A percentile compares a stretch with the other conserved stretches of the same genome.
These are phyloP conservation scores for Fusarium chlamydosporum DNA, from an alignment of 2,329 filamentous ascomycete genomes.

Conservation along the genomic window DNA sequence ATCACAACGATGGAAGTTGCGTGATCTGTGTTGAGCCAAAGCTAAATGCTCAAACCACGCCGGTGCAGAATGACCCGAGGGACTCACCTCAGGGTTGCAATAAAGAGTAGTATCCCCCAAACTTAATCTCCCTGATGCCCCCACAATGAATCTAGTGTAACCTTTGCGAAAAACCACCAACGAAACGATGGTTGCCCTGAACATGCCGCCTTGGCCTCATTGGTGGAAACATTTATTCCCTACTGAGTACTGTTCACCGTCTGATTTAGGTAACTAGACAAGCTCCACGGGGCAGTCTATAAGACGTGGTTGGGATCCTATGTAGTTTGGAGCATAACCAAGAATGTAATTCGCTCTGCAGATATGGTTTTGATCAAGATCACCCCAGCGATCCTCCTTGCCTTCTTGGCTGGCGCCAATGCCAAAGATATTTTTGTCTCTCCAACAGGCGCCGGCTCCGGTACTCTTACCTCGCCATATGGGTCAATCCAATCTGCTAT, in stretches of 20 bases:
- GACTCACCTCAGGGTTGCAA: background rate
- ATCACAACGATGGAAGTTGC: too few species aligned
- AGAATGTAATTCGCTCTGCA: background rate
- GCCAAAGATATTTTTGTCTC: conserved; percentile 62
- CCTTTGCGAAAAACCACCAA: conserved; percentile 6
- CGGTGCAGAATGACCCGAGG: background rate
- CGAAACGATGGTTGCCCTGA: conserved; percentile 2
- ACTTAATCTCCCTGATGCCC: background rate
- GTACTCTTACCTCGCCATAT: conserved; percentile 58
- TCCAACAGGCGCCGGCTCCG: conserved; percentile 58
- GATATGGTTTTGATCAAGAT: conserved; percentile 36
- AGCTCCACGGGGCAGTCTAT: background rate
- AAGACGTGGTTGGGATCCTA: background rate
- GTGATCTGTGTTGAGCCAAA: too few species aligned
- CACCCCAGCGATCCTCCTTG: conserved; percentile 28
- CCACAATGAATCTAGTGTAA: conserved; percentile 13
- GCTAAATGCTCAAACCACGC: background rate
- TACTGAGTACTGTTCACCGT: conserved; percentile 26
- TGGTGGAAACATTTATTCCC: conserved; percentile 34
- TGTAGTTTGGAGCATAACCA: background rate
- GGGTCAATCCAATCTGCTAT: conserved; percentile 64
- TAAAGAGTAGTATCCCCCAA: conserved; percentile 15
- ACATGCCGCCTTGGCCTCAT: background rate
- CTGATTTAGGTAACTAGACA: conserved; percentile 17
- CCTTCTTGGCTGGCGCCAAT: conserved; percentile 23